Evolutionary conservation across 805 yeast species (phyloP).

Genomic region (Groenewaldozyma salmanticensis): DNA sequence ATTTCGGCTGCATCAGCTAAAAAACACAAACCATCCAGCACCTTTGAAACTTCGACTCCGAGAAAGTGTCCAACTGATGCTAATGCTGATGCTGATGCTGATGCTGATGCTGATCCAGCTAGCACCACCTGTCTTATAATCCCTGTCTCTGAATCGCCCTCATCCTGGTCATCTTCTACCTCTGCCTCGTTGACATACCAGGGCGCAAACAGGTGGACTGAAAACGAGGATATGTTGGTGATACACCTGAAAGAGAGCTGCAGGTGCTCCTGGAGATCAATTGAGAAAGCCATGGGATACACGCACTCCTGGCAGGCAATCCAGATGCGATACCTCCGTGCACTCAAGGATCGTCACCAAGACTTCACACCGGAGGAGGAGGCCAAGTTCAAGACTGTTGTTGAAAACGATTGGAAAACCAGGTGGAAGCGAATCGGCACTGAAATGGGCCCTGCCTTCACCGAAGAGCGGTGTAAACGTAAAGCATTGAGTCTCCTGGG

Average conservation of each 20-base stretch:
- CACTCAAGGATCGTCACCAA: slow-evolving; percentile 30
- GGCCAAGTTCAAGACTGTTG: slow-evolving; percentile 23
- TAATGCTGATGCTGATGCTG: no score
- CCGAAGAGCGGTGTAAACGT: slow-evolving; percentile 8
- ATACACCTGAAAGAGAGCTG: slow-evolving; percentile 26
- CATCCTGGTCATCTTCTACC: no score
- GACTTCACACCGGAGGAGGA: slow-evolving; percentile 31
- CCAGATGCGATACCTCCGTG: slow-evolving; percentile 37
- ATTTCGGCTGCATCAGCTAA: no score
- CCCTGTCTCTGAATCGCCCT: no score
- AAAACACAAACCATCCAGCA: no score
- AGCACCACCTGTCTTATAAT: no score
- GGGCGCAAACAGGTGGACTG: no score
- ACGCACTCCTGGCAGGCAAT: slow-evolving; percentile 37
- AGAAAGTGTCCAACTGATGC: no score
- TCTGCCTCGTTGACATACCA: no score
- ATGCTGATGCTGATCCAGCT: no score
- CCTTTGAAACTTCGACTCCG: no score
- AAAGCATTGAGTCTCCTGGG: slow-evolving; percentile 5
- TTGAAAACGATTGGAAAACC: slow-evolving; percentile 33
- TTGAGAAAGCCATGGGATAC: slow-evolving; percentile 19
- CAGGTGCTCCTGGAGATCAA: slow-evolving; percentile 32
- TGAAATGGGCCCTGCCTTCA: slow-evolving; percentile 19
- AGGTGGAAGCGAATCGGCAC: slow-evolving; percentile 31
- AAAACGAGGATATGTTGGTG: slow-evolving; percentile 12